Evolutionary conservation across 768 basidiomycete species (phyloP), one percentile per base, ranked within the genome.

Genomic region (Pleurotus citrinopileatus): DNA sequence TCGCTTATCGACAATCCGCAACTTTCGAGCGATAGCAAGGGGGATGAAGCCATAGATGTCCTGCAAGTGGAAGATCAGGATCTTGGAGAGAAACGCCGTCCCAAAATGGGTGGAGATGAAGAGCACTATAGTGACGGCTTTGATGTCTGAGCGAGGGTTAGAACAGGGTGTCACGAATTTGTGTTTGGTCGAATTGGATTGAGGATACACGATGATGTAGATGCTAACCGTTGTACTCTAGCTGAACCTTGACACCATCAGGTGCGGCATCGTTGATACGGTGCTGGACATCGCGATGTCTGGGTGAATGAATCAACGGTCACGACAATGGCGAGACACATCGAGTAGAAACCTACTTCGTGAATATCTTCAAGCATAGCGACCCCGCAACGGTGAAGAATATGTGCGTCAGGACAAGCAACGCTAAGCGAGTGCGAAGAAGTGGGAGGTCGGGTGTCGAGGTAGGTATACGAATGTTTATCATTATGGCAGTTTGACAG

Each of bases 1-100:
- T 7, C 54, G 57, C 4, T 52, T 23, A 5, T 46, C 12, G 7
- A 42, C 42, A 5, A 44, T 51, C 10, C 28, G 36, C n/a, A 61
- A 13, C 19, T 57, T 56, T 12, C 55, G 55, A 10, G 59, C 52
- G 25, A 61, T 29, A 28, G 43, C 52, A 22, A 52, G 27, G 29
- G 60, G 60, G 25, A 61, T 48, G 20, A 61, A 55, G 5, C 50
- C 34, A 43, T 45, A 59, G 20, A 61, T 55, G 10, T 61, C 58
- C 12, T 61, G 60, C 51, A 61, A 42, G 27, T 59, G 59, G 17
- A 43, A 20, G 23, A 61, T 43, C 12, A 46, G 17, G 40, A 55
- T 55, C 10, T 61, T 50, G n/a, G 58, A 54, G 19, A 44, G 27
- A 12, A 51, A 17, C 12, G 54, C 22, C 1, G 58, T 57, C 17